Base-by-base conservation (phyloP, 1,284 basidiomycete species). In the Phylloporus gajari region DNA sequence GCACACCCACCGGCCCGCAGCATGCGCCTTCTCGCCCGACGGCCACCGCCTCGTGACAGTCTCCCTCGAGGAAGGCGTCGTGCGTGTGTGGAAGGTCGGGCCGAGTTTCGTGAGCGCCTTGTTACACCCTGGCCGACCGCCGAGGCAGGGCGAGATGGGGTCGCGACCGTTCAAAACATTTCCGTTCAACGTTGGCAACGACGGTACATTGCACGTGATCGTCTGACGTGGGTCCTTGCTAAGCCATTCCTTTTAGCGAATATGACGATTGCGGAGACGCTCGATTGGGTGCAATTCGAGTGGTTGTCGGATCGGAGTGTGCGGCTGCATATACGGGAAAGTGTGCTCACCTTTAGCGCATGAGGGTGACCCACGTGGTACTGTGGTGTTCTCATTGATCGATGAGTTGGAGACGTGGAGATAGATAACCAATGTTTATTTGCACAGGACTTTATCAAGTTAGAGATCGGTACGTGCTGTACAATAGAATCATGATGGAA, bases 31-130 rank as follows among this genome's bases (percentile, higher is more conserved):
- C 82, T 97, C 96, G 5, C 94, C 96, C 0, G 98, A 99, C 79
- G 97, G 98, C 0, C 86, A 96, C 27, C 87, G 98, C 25, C 86
- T 99, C 21, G 92, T 98, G 32, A 97, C 96, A 0, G 86, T 97
- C 13, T 97, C 94, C 2, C 85, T 99, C 25, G 93, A 94, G 73
- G 97, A 98, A 80, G 91, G 91, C 51, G 86, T 90, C 8, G 91
- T 95, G 25, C 88, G 95, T 15, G 94, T 96, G 23, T 97, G 96
- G 95, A 97, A 97, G 80, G 94, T 97, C 25, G 96, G 96, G 0
- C 88, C 91, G 19, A 95, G 94, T 80, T 89, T 98, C 76, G 88
- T 91, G 38, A 96, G 95, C 73, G 60, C 40, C 40, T 92, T 99
- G 81, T 97, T 99, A 80, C 93, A 92, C 73, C 96, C 97, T 1